Base-by-base conservation (phyloP, 768 basidiomycete species). In the Leucocoprinus leucothites region DNA sequence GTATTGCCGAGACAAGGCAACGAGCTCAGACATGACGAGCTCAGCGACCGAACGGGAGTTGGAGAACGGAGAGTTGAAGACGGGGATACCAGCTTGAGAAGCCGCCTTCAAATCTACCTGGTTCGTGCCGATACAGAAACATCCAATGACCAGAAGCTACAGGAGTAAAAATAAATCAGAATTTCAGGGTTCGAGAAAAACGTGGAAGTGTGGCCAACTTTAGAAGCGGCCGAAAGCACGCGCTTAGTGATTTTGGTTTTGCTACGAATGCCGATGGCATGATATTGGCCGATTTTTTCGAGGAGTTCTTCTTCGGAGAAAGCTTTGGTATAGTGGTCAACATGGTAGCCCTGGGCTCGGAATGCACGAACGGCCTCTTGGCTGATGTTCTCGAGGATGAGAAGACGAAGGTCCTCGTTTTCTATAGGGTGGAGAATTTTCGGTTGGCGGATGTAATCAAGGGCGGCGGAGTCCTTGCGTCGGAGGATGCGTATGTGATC, bases 1-100 rank as follows among this genome's bases (percentile, higher is more conserved):
- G 63, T 96, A 83, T 67, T 99, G 97, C 22, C 97, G 88, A 3
- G 96, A 96, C 60, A 99, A 86, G 3, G 89, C 89, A 65, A 99
- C 82, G 64, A 98, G 80, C 72, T 99, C 97, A 56, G 86, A 80
- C 71, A 99, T 84, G 71, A 99, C 97, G 46, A 99, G 85, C 74
- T 99, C 97, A 38, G 97, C 97, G 52, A 99, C 97, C 1, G 97
- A 98, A 62, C 97, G 91, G 28, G 97, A 98, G 77, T 97, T 98
- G 67, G 93, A 95, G 74, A 95, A 96, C 34, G 97, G 97, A 5
- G 97, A 98, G 71, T 99, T 99, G 81, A 99, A 99, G 53, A 99
- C 96, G 25, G 96, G 93, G 61, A 99, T 89, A 56, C 97, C 97
- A 50, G 90, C 84, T 51, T 83, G 82, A 34, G 89, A 85, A 22